Conservation (phyloP, 1,139 yeast genomes). For the Entelexis sorbosivorans region DNA sequence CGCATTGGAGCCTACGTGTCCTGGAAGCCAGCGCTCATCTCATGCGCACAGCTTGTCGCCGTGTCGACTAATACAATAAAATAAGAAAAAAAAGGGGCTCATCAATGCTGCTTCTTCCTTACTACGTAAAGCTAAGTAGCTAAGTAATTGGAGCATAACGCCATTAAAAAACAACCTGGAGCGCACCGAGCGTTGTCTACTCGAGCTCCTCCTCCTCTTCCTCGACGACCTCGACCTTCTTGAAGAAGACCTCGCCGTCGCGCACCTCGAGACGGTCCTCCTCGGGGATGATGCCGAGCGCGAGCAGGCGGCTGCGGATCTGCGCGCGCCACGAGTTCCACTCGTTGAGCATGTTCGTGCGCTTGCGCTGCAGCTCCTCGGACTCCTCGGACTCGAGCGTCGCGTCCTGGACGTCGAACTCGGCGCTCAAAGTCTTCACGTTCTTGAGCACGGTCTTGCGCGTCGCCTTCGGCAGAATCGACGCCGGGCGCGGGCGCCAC, state of each 20-base stretch:
- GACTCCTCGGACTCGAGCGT: constrained; percentile 94
- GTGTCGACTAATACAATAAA: no score
- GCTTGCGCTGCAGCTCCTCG: constrained; percentile 75
- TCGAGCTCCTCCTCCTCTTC: constrained; percentile 22
- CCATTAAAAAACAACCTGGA: no score
- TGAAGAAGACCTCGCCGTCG: constrained; percentile 22
- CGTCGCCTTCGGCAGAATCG: constrained; percentile 63
- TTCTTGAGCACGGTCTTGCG: constrained; percentile 84
- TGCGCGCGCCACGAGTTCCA: constrained; percentile 73
- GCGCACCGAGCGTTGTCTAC: no score
- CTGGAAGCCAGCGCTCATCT: no score
- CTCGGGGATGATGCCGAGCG: constrained; percentile 18
- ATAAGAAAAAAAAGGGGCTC: no score
- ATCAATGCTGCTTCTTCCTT: no score
- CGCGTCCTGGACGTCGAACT: constrained; percentile 90
- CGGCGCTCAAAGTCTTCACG: constrained; percentile 78
- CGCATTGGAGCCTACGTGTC: no score
- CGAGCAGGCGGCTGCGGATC: constrained; percentile 38
- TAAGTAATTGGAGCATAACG: neutral
- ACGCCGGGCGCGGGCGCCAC: constrained; percentile 96
- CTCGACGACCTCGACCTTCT: constrained; percentile 18
- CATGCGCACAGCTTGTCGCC: no score
- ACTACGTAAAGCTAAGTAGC: neutral
- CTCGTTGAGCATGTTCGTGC: constrained; percentile 72
- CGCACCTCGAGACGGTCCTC: constrained; percentile 20